These are phyloP conservation scores for Globisporangium paddicum DNA, from an alignment of 352 stramenopile genomes.

Conservation along the genomic window DNA sequence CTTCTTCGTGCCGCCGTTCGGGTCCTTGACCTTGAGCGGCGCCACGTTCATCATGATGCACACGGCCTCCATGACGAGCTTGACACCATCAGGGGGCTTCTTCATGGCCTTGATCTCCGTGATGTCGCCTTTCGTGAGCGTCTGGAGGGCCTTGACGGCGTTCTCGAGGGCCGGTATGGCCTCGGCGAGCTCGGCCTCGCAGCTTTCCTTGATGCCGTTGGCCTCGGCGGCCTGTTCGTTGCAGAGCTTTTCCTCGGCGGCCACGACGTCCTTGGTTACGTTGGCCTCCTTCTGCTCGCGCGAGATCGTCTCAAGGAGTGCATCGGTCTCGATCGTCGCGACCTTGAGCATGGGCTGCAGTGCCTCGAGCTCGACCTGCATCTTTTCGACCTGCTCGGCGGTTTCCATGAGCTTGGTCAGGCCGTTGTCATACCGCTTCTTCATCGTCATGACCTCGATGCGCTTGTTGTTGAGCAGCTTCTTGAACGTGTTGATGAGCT, in stretches of 20 bases:
- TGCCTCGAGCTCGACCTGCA: conserved; percentile 91
- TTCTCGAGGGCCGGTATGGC: conserved; percentile 91
- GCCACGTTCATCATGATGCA: conserved; percentile 95
- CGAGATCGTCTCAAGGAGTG: conserved; percentile 87
- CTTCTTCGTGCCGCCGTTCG: conserved; percentile 88
- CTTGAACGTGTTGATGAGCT: conserved; percentile 95
- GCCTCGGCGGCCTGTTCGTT: conserved; percentile 86
- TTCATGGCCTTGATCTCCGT: conserved; percentile 97
- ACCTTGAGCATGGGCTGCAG: conserved; percentile 91
- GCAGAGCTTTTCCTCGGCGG: conserved; percentile 80
- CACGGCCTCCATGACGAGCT: conserved; percentile 93
- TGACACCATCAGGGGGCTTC: conserved; percentile 92
- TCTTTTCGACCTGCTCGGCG: conserved; percentile 91
- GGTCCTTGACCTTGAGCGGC: conserved; percentile 91
- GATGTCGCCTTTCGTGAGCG: conserved; percentile 93
- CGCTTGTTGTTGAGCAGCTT: conserved; percentile 90
- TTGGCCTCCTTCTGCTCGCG: conserved; percentile 88
- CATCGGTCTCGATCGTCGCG: conserved; percentile 89
- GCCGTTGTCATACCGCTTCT: conserved; percentile 91
- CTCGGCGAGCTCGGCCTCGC: conserved; percentile 90
- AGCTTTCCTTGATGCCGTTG: conserved; percentile 87
- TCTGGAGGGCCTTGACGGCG: conserved; percentile 90
- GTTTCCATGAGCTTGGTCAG: conserved; percentile 93
- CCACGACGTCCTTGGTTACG: conserved; percentile 78
- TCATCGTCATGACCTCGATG: conserved; percentile 88